phyloP scores from a whole-genome alignment of 2,329 filamentous ascomycete species.

The Laburnicola sp. region DNA sequence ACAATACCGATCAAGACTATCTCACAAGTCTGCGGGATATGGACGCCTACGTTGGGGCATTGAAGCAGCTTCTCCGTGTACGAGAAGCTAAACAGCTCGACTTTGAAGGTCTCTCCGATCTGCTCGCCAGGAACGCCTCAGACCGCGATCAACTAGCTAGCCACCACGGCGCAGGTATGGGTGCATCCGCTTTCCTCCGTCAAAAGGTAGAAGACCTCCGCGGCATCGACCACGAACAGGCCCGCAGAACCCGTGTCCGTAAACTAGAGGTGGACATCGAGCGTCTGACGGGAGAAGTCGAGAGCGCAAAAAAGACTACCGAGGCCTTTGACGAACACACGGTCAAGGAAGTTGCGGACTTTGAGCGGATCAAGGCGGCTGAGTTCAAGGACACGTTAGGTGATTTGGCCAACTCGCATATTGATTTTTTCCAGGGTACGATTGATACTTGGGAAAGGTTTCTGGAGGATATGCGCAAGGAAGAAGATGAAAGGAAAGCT shows the following conservation, averaged over 20 bases:
- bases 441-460: conserved; percentile 87
- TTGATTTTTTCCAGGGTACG: conserved; percentile 80
- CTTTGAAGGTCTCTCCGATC: conserved; percentile 93
- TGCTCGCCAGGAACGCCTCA: conserved; percentile 84
- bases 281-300: conserved; percentile 82
- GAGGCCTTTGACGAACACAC: conserved; percentile 97
- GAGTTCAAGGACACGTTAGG: conserved; percentile 90
- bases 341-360: conserved; percentile 87
- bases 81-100: conserved; percentile 98
- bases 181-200: conserved; percentile 84
- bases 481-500: conserved; percentile 52
- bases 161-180: conserved; percentile 65
- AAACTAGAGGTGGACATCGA: conserved; percentile 93
- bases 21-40: conserved; percentile 90
- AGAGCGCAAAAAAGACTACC: conserved; percentile 80
- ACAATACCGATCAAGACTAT: conserved; percentile 94
- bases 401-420: conserved; percentile 79
- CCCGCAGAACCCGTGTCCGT: conserved; percentile 79
- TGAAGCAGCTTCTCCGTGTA: conserved; percentile 86
- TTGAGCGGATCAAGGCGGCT: conserved; percentile 92
- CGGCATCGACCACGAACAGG: conserved; percentile 93
- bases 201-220: conserved; percentile 96
- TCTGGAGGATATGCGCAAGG: conserved; percentile 81
- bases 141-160: conserved; percentile 81
- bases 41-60: conserved; percentile 86